Conservation (phyloP, 768 basidiomycete genomes). For the Mycena albidolilacea region DNA sequence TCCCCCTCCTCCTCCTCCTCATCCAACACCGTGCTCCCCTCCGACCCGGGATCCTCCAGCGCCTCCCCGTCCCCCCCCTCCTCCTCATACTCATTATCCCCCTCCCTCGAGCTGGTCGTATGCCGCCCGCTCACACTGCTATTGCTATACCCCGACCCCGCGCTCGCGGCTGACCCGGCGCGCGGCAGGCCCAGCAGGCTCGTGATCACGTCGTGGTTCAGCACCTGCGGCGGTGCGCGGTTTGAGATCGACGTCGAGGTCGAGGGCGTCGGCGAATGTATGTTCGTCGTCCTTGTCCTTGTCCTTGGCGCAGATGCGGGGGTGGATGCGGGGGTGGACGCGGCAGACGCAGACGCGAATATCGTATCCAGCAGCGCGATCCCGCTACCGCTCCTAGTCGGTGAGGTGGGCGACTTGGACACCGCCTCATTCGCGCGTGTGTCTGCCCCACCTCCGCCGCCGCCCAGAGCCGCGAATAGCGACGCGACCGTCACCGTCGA, state of each 20-base stretch:
- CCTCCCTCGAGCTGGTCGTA: conserved; percentile 64
- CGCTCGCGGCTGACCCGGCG: conserved; percentile 50
- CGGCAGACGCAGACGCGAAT: conserved; percentile 75
- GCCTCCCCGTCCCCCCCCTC: conserved; percentile 36
- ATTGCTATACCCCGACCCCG: conserved; percentile 48
- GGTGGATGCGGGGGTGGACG: conserved; percentile 9
- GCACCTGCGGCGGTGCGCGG: conserved; percentile 65
- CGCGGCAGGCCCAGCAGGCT: conserved; percentile 72
- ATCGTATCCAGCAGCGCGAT: conserved; percentile 75
- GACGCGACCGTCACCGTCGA: conserved; percentile 62
- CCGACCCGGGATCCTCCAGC: conserved; percentile 52
- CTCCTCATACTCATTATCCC: conserved; percentile 69
- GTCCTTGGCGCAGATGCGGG: conserved; percentile 23
- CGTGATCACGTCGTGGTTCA: conserved; percentile 80
- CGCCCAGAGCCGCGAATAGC: conserved; percentile 60
- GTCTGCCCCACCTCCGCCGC: neutral
- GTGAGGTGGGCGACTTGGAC: conserved; percentile 43
- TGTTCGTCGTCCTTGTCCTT: neutral
- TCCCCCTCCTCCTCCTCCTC: conserved; percentile 50
- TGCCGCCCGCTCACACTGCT: conserved; percentile 55
- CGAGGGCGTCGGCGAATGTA: conserved; percentile 37
- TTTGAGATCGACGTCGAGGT: conserved; percentile 24
- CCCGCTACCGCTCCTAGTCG: conserved; percentile 57
- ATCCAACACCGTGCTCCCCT: conserved; percentile 59
- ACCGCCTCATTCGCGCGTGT: conserved; percentile 38